Evolutionary conservation across 2,329 filamentous ascomycete species (phyloP).

Genomic region (Coniochaeta prunicola): DNA sequence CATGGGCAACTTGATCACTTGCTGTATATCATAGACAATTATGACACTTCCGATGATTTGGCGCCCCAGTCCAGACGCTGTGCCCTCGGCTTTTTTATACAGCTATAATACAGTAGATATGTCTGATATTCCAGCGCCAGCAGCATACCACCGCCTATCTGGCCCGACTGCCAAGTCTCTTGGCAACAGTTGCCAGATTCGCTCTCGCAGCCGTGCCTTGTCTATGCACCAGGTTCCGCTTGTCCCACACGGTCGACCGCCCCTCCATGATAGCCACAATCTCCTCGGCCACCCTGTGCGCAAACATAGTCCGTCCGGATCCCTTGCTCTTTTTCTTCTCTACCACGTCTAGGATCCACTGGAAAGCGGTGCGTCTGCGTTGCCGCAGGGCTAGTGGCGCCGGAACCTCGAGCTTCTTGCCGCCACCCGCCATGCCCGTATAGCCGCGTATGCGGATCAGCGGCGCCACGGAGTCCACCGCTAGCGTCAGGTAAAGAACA

Average conservation of each 20-base stretch:
- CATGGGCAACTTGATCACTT: not conserved
- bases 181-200: conserved; percentile 47
- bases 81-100: not conserved
- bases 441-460: conserved; percentile 72
- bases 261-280: conserved; percentile 84
- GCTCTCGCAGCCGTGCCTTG: conserved; percentile 69
- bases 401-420: conserved; percentile 74
- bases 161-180: conserved; percentile 22
- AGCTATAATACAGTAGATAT: not conserved
- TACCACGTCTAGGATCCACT: conserved; percentile 85
- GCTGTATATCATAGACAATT: not conserved
- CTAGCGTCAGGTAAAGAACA: conserved; percentile 78
- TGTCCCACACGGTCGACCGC: conserved; percentile 76
- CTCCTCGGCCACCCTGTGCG: conserved; percentile 76
- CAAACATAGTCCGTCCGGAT: conserved; percentile 65
- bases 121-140: not conserved
- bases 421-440: conserved; percentile 78
- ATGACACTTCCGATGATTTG: not conserved
- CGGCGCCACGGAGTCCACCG: conserved; percentile 88
- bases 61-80: not conserved
- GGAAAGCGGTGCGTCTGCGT: conserved; percentile 68
- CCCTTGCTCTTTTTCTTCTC: conserved; percentile 68
- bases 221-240: conserved; percentile 71
- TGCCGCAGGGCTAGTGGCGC: conserved; percentile 68
- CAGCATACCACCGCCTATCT: not conserved